Evolutionary conservation across 1,139 yeast species (phyloP), one percentile per base, ranked within the genome.

Genomic region (Kurtzmaniella quercitrusa): DNA sequence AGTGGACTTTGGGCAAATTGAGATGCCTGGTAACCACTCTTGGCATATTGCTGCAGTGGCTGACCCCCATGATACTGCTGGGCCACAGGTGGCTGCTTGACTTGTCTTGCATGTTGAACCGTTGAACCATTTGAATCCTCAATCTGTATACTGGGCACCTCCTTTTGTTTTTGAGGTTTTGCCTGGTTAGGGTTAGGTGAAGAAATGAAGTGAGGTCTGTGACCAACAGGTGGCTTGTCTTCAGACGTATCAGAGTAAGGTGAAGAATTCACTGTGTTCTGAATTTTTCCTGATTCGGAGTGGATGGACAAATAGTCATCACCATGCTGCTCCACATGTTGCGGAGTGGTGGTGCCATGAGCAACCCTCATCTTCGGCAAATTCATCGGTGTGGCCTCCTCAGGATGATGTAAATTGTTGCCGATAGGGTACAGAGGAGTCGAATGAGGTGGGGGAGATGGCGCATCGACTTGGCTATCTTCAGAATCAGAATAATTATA

Each of bases 251-350:
- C 53, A 9, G 57, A 53, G 28, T 55, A 53, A 3, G 58, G 58
- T 5, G 57, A 54, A 7, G 56, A 50, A 19, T 45, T 44, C 5
- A 30, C 34, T 5, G 47, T 52, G 38, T 57, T 55, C 15, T 52
- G 50, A 3, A 59, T 54, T 34, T 58, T 56, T 11, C 63, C 66
- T 5, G 59, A 38, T 45, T 61, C 65, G 9, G 66, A 60, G 45
- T 63, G 66, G 21, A 59, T 57, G 1, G 66, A 61, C 36, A 47
- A 44, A 36, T 51, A 54, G 41, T 51, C 61, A 8, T 44, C 42
- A 6, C 47, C 49, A 18, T 47, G 43, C 8, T 46, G 42, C 22
- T 49, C 46, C 11, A 46, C 44, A 16, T 47, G 48, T 5, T 22
- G 33, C 3, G 56, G 51, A 3, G 56, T 51, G 9, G 56, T 50